Base-by-base conservation (phyloP, 75 land plant genomes). In the Selaginella moellendorffii region DNA sequence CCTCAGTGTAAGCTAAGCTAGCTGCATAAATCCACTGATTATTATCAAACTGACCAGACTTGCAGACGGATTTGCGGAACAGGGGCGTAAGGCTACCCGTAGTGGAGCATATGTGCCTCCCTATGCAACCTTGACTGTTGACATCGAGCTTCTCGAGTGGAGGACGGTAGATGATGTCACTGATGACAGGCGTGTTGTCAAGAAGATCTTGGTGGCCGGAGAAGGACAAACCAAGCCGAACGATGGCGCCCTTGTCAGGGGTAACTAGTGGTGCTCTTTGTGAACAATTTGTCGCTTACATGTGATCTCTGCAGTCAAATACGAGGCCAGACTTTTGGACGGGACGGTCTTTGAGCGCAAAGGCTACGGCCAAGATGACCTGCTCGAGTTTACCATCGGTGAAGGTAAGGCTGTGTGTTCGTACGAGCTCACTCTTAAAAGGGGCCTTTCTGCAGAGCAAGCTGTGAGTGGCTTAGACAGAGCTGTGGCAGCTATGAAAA, bases 381-480 rank as follows among this genome's bases (percentile, higher is more conserved):
- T 36, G 46, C 14, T 36, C 46, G 46, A 36, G 46, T 36, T 14
- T 36, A 36, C 46, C 10, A 36, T 36, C 14, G 46, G 14, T 36
- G 46, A 36, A 36, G 46, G 46, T 36, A 5, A 5, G 46, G 10
- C 14, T 36, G 5, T 36, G 5, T 36, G 14, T 36, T 36, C 46
- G 14, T 14, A 5, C 14, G 46, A 5, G 46, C 46, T 36, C 14
- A 36, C 46, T 36, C 14, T 36, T 5, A 36, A 5, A 36, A n/a
- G n/a, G n/a, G n/a, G n/a, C n/a, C n/a, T n/a, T 56, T 8, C n/a
- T 36, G 46, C 59, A 56, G 59, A 56, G 59, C 59, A 56, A 25
- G 59, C n/a, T 5, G 24, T 56, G 9, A 56, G 25, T 21, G 59
- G 59, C 2, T 19, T 56, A 25, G 59, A 56, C n/a, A 5, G 59